Conservation (phyloP, 495 filamentous ascomycete species). For the Xylaria telfairii region DNA sequence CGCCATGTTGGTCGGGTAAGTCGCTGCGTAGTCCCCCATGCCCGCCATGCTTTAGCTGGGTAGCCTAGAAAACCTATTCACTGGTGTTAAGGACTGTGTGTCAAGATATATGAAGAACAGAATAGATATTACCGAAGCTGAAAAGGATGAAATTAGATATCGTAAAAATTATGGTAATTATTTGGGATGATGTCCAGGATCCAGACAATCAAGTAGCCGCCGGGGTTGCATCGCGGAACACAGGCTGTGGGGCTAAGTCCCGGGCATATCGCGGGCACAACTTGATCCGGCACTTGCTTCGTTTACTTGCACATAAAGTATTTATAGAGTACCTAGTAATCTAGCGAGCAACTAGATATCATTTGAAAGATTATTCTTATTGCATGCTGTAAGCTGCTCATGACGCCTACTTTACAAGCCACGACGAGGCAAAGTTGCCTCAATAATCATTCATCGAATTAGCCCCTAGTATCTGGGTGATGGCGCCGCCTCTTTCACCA, state of each 20-base stretch:
- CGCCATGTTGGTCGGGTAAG: slow-evolving; percentile 36
- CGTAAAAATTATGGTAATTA: too few relatives aligned
- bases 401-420: neutral
- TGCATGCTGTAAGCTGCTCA: neutral
- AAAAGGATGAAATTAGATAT: too few relatives aligned
- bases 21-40: slow-evolving; percentile 31
- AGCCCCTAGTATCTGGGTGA: neutral
- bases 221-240: neutral
- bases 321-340: neutral
- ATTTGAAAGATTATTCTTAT: neutral
- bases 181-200: neutral
- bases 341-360: neutral
- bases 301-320: neutral
- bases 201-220: too few relatives aligned
- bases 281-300: neutral
- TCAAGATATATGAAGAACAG: neutral
- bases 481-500: neutral
- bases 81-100: neutral
- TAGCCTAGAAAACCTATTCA: neutral
- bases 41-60: neutral
- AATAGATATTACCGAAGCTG: neutral
- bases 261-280: neutral
- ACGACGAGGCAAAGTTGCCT: neutral
- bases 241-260: neutral
- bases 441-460: neutral